phyloP scores from a whole-genome alignment of 2,329 filamentous ascomycete species.

The Basipetospora chlamydospora region DNA sequence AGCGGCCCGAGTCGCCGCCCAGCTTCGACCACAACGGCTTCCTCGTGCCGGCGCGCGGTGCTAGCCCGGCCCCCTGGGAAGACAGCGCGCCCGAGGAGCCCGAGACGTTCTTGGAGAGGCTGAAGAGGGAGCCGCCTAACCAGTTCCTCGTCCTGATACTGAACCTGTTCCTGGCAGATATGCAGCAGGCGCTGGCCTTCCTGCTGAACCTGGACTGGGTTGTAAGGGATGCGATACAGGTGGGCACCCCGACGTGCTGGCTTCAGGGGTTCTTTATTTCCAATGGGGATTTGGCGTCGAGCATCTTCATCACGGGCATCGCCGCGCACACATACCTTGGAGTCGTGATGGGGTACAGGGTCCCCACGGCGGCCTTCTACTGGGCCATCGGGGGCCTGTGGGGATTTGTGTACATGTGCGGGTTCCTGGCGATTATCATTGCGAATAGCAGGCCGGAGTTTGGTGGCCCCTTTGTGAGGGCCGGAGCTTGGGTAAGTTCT shows the following conservation, averaged over 20 bases:
- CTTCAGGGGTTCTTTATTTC: slow-evolving; percentile 57
- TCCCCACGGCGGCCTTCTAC: slow-evolving; percentile 36
- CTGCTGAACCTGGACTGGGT: slow-evolving; percentile 48
- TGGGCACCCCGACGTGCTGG: slow-evolving; percentile 39
- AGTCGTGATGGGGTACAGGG: slow-evolving; percentile 39
- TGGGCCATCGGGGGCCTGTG: slow-evolving; percentile 33
- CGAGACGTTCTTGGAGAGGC: slow-evolving; percentile 11
- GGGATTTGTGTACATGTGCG: slow-evolving; percentile 44
- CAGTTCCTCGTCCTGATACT: slow-evolving; percentile 57
- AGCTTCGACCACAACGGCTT: slow-evolving; percentile 20
- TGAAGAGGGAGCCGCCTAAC: slow-evolving; percentile 31
- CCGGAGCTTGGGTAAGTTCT: slow-evolving; percentile 42
- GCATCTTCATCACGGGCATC: slow-evolving; percentile 52
- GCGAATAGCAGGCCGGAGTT: slow-evolving; percentile 24
- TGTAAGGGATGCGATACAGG: slow-evolving; percentile 33
- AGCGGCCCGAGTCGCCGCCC: slow-evolving; percentile 18
- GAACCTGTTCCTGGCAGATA: slow-evolving; percentile 54
- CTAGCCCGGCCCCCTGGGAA: slow-evolving; percentile 1
- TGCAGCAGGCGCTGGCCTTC: slow-evolving; percentile 51
- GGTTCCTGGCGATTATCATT: slow-evolving; percentile 31
- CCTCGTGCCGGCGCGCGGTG: slow-evolving; percentile 4
- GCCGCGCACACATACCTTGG: slow-evolving; percentile 52
- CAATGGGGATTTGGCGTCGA: slow-evolving; percentile 49
- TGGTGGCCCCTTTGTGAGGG: slow-evolving; percentile 45
- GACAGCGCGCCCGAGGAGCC: slow-evolving; percentile 3